A percentile compares a stretch with the other conserved stretches of the same genome.
Evolutionary conservation across 2,329 filamentous ascomycete species (phyloP).

Genomic region (Tolypocladium nubicola): DNA sequence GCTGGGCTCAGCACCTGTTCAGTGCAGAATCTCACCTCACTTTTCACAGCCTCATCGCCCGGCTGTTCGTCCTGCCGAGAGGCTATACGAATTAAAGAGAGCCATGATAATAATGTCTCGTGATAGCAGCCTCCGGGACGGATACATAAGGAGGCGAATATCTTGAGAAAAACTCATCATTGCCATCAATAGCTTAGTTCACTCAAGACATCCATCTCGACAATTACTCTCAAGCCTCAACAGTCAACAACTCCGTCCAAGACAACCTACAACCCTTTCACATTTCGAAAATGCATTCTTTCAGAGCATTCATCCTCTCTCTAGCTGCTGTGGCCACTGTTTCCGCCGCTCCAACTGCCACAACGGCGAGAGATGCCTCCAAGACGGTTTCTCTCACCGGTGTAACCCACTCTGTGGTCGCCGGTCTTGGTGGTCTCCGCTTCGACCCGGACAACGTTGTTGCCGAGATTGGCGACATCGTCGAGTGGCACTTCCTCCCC

Average conservation of each 20-base stretch:
- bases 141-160: not conserved
- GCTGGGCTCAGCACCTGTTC: not conserved
- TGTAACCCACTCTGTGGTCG: conserved; percentile 35
- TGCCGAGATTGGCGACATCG: conserved; percentile 35
- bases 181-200: not conserved
- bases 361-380: conserved; percentile 14
- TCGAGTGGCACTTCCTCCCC: conserved; percentile 46
- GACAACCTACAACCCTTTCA: not conserved
- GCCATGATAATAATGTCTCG: too few relatives aligned
- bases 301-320: not conserved
- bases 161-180: not conserved
- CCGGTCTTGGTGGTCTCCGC: conserved; percentile 30
- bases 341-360: conserved; percentile 21
- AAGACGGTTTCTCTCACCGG: conserved; percentile 24
- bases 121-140: not conserved
- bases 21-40: not conserved
- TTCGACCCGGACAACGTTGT: conserved; percentile 41
- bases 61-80: not conserved
- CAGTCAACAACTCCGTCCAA: not conserved
- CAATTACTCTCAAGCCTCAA: not conserved
- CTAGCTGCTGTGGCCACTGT: conserved; percentile 13
- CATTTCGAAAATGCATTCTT: not conserved
- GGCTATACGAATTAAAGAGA: not conserved
- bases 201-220: not conserved
- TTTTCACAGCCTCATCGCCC: not conserved